These are phyloP conservation scores for Colletotrichum kahawae DNA, from an alignment of 2,329 filamentous ascomycete species.

Conservation along the genomic window DNA sequence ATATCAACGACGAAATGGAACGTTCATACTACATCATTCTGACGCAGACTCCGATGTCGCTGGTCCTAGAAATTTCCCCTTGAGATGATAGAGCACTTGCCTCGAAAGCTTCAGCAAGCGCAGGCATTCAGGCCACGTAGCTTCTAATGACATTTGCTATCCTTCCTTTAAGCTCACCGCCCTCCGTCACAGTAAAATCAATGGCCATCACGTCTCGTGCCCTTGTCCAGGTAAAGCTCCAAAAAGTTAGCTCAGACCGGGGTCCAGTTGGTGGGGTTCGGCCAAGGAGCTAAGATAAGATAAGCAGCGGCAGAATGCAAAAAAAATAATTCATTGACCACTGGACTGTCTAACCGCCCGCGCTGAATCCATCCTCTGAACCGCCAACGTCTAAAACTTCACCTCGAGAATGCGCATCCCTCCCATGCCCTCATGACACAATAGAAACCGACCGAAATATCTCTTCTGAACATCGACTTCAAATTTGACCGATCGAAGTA, in stretches of 20 bases:
- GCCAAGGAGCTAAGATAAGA: slow-evolving; percentile 17
- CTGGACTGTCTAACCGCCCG: neutral
- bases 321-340: slow-evolving; percentile 6
- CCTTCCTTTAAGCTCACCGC: neutral
- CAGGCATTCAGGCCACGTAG: neutral
- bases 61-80: neutral
- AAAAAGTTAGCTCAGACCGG: neutral
- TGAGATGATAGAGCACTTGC: neutral
- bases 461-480: neutral
- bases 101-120: neutral
- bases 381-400: neutral
- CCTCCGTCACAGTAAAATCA: neutral
- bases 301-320: slow-evolving; percentile 13
- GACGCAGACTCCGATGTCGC: neutral
- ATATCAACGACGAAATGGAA: slow-evolving; percentile 18
- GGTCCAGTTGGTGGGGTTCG: neutral
- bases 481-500: neutral
- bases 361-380: neutral
- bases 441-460: neutral
- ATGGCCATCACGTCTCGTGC: neutral
- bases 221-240: neutral
- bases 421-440: neutral
- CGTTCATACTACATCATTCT: neutral
- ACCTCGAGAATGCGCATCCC: neutral
- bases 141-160: neutral